Conservation (phyloP, 441 rosid genomes). For the Erysimum cheiri region DNA sequence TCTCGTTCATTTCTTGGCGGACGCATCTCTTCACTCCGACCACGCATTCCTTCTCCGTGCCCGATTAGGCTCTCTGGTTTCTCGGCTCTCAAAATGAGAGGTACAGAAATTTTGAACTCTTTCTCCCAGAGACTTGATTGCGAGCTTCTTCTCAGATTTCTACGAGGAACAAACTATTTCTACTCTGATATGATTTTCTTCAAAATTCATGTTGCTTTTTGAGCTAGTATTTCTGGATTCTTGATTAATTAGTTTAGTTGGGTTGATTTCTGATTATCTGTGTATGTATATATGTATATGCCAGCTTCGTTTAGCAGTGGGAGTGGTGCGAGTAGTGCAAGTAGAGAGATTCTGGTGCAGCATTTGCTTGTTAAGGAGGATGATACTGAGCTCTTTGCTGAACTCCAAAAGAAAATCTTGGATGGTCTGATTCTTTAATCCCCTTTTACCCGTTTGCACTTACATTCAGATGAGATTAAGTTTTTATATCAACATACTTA, state of each 20-base stretch:
- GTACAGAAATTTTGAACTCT: background rate
- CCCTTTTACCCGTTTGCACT: background rate
- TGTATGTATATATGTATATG: background rate
- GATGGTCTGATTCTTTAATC: conserved; percentile 50
- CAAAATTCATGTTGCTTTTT: background rate
- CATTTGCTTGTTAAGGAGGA: conserved; percentile 84
- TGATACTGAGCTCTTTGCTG: conserved; percentile 61
- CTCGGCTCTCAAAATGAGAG: conserved; percentile 44
- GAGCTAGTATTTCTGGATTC: background rate
- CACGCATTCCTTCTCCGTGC: conserved; percentile 38
- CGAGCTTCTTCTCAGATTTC: background rate
- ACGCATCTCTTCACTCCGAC: conserved; percentile 41
- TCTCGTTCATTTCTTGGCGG: conserved; percentile 45
- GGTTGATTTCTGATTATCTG: conserved; percentile 22
- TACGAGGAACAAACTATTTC: background rate
- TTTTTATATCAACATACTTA: conserved; percentile 17
- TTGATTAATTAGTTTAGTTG: conserved; percentile 8
- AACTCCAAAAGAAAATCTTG: conserved; percentile 64
- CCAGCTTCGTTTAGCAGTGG: conserved; percentile 69
- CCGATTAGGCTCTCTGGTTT: conserved; percentile 39
- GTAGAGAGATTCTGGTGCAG: conserved; percentile 74
- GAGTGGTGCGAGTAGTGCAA: conserved; percentile 48
- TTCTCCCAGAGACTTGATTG: background rate
- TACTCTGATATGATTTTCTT: conserved; percentile 14
- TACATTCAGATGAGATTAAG: background rate